Evolutionary conservation across 768 basidiomycete genomes (phyloP), one percentile per base, ranked within the genome.

Genomic region (Trametes maxima): DNA sequence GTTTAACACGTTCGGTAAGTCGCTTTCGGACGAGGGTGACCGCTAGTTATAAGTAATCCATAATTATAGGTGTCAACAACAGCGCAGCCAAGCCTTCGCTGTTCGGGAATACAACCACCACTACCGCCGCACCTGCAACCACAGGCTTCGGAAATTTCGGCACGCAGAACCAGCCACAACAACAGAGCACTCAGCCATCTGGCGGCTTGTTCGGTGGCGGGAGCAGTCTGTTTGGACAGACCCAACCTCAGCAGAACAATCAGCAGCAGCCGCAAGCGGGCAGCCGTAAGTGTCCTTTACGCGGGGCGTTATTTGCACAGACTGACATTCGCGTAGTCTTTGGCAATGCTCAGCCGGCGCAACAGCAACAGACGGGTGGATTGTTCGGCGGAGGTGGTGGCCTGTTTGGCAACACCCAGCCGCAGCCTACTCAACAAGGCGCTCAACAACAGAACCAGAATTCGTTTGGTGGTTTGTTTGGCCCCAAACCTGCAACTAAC

Each of bases 21-120:
- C 5, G 28, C 28, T 37, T 16, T 59, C 36, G 21, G 21, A 40
- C 44, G 22, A 22, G 33, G 40, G 46, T 48, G 57, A 17, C 39
- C 1, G 51, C 13, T 28, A 16, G 16, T 19, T 56, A 19, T 17
- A 25, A 37, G 6, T 21, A 40, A 47, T 49, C 28, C n/a, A 25
- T 28, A 14, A 19, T 25, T 47, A 21, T 37, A 63, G 66, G 52
- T 8, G 59, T 49, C 53, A 69, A 68, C 52, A 68, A 70, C 42
- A 71, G 72, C 57, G 67, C 77, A 21, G 60, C 74, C 19, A 83
- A 85, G 59, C 76, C 83, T 5, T 74, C 75, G 16, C 68, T 84
- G 24, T 86, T 86, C 57, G 82, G 84, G n/a, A 35, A n/a, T 6
- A 42, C 68, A 52, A 48, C 44, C 10, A 50, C 39, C n/a, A 55